Base-by-base conservation (phyloP, 768 basidiomycete species). In the Lepiota subincarnata region DNA sequence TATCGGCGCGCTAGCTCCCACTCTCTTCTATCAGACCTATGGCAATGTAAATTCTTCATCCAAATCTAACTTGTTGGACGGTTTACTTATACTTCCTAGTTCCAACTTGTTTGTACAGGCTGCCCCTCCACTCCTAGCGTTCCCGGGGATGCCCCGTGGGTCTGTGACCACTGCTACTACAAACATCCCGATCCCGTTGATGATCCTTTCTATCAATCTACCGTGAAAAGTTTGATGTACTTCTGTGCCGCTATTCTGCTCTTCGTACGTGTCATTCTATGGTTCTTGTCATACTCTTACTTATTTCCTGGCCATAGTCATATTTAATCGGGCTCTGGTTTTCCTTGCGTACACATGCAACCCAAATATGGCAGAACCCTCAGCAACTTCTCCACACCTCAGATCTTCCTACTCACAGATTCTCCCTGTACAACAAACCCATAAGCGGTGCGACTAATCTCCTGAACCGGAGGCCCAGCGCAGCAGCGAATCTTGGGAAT, bases 301-400 rank as follows among this genome's bases (percentile, higher is more conserved):
- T 19, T 20, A 26, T 46, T 34, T 35, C 34, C 56, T 63, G 38
- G 61, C 36, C 41, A 10, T 41, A 98, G 94, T 98, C 97, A 1
- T 99, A 99, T 68, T 81, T 98, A 42, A 82, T 98, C 55, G 97
- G 97, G 34, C 77, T 98, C 0, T 98, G 97, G 97, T 99, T 99
- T 75, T 98, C 97, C 36, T 83, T 99, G 14, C 87, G 92, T 43
- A 99, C 97, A 1, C 97, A 99, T 66, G 97, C 97, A 6, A 86
- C 89, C 12, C 97, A 98, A 66, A 99, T 99, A 60, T 99, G 97
- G 97, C 94, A 98, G 66, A 98, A 98, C 65, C 95, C 95, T 2
- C 93, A 89, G 56, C 87, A 84, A 44, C 75, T 94, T 2, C 69
- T 93, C 48, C 83, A 91, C 35, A 72, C 81, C 2, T 68, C 81